Evolutionary conservation across 225 moss, liverwort and hornwort species (phyloP).

Genomic region (Pleurozium schreberi): DNA sequence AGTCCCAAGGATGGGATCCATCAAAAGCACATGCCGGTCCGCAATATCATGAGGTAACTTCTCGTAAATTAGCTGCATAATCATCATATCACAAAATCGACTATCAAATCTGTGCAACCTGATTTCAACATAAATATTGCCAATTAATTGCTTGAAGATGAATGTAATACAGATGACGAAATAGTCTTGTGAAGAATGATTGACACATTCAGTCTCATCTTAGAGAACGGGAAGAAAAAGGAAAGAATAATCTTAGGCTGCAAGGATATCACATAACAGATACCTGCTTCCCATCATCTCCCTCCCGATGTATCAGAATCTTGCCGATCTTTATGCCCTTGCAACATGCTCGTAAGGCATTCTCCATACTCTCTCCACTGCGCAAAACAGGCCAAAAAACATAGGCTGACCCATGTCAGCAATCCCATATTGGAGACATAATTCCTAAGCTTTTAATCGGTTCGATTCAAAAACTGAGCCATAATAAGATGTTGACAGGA

Average conservation of each 20-base stretch:
- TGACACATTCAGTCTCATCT: background rate
- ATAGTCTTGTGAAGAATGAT: background rate
- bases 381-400: background rate
- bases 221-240: background rate
- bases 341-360: constrained; percentile 91
- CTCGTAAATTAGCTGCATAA: constrained; percentile 67
- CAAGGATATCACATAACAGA: background rate
- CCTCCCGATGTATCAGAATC: constrained; percentile 89
- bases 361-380: constrained; percentile 97
- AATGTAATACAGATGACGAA: background rate
- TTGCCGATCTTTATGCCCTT: constrained; percentile 95
- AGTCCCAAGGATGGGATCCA: constrained; percentile 84
- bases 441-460: background rate
- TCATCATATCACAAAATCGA: background rate
- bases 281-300: constrained; percentile 84
- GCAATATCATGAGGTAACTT: constrained; percentile 76
- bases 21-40: constrained; percentile 72
- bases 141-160: background rate
- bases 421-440: background rate
- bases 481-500: background rate
- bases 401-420: background rate
- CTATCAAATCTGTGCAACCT: background rate
- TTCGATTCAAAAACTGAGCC: background rate
- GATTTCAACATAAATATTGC: background rate
- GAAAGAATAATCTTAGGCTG: background rate